phyloP scores from a whole-genome alignment of 2,329 filamentous ascomycete species.

The Cyphellophora europaea region DNA sequence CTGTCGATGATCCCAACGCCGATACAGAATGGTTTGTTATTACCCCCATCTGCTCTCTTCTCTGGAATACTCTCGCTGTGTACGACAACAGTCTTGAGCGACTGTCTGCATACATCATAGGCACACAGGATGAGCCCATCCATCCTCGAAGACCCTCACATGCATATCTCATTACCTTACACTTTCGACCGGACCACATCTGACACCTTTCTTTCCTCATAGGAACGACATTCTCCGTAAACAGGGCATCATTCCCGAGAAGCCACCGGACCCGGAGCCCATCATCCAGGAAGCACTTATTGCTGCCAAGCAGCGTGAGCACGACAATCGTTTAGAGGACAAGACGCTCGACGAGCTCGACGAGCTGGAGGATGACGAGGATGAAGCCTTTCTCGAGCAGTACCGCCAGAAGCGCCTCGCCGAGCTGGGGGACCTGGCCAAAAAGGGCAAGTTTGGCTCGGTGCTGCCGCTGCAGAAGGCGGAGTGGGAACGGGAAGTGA shows the following conservation, averaged over 20 bases:
- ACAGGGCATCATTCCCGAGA: slow-evolving; percentile 95
- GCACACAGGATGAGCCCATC: too few species aligned
- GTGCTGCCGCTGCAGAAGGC: slow-evolving; percentile 93
- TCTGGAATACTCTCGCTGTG: too few species aligned
- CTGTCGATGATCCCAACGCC: slow-evolving; percentile 88
- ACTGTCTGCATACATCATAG: too few species aligned
- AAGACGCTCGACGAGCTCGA: slow-evolving; percentile 92
- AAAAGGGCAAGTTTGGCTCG: slow-evolving; percentile 72
- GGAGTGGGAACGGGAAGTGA: slow-evolving; percentile 85
- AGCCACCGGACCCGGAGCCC: slow-evolving; percentile 87
- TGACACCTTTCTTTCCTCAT: too few species aligned
- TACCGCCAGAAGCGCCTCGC: slow-evolving; percentile 78
- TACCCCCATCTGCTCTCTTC: slow-evolving; percentile 32
- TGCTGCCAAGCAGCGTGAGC: slow-evolving; percentile 71
- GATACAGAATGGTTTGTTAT: slow-evolving; percentile 99
- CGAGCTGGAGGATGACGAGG: slow-evolving; percentile 89
- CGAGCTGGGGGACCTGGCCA: slow-evolving; percentile 66
- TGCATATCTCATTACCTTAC: slow-evolving; percentile 9
- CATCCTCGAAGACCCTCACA: too few species aligned
- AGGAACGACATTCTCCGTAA: slow-evolving; percentile 93
- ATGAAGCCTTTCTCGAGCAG: slow-evolving; percentile 79
- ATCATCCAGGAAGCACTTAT: slow-evolving; percentile 91
- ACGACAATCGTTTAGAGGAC: slow-evolving; percentile 87
- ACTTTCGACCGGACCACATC: too few species aligned
- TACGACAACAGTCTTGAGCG: too few species aligned